Evolutionary conservation across 2,329 filamentous ascomycete genomes (phyloP).

Genomic region (Hypocreales sp.): DNA sequence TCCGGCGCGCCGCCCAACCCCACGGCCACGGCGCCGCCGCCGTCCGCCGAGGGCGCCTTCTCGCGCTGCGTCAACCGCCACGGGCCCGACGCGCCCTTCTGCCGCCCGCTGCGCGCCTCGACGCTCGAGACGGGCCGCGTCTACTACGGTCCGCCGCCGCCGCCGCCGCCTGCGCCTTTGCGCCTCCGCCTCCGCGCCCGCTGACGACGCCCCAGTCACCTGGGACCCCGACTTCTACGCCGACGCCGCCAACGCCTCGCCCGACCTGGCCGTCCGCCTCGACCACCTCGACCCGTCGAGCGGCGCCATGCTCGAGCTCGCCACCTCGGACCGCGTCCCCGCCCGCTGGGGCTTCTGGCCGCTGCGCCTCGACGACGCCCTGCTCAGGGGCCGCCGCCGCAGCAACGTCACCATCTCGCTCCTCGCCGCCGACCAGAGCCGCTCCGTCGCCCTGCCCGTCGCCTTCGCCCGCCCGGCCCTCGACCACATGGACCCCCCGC

Average conservation of each 20-base stretch:
- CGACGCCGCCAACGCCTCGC: constrained; percentile 19
- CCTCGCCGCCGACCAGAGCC: constrained; percentile 17
- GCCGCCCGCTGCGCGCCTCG: constrained; percentile 27
- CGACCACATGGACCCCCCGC: constrained; percentile 19
- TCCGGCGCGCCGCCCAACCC: constrained; percentile 28
- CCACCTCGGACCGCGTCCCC: constrained; percentile 16
- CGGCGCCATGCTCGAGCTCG: constrained; percentile 20
- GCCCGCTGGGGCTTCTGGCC: constrained; percentile 32
- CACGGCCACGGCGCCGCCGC: constrained; percentile 20
- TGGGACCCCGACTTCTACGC: constrained; percentile 40
- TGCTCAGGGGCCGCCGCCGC: constrained; percentile 19
- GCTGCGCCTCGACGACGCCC: constrained; percentile 21
- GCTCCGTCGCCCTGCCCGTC: constrained; percentile 26
- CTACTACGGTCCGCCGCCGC: constrained; percentile 30
- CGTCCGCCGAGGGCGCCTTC: constrained; percentile 30
- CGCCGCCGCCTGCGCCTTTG: no score
- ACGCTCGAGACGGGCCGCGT: constrained; percentile 27
- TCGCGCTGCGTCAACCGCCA: constrained; percentile 31
- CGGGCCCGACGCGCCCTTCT: constrained; percentile 33
- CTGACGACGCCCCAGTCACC: constrained; percentile 25
- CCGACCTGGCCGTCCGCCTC: constrained; percentile 20
- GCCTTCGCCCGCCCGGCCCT: constrained; percentile 16
- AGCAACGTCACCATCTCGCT: constrained; percentile 35
- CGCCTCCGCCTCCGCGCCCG: not conserved
- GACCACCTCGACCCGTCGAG: constrained; percentile 23